Conservation (phyloP, 139 green algal genomes). For the Chlamydomonas sp. region DNA sequence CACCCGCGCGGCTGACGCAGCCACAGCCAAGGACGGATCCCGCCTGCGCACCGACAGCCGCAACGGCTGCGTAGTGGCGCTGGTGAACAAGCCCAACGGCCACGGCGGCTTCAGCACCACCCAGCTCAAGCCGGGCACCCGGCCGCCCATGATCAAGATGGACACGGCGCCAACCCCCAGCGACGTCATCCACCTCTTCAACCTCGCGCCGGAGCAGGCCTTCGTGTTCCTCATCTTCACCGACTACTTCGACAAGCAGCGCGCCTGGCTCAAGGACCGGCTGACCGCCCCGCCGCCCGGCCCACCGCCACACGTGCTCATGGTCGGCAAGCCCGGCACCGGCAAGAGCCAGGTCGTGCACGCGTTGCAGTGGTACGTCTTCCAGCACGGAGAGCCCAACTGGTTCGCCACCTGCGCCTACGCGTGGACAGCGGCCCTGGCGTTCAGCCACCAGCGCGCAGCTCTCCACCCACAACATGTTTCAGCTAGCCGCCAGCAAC, state of each 20-base stretch:
- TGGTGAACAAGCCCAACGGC: not conserved
- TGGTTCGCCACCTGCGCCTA: not conserved
- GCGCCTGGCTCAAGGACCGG: too few relatives aligned
- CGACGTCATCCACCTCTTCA: slow-evolving; percentile 10
- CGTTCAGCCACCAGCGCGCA: not conserved
- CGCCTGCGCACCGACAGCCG: too few relatives aligned
- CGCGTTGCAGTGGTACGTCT: slow-evolving; percentile 13
- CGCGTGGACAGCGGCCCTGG: not conserved
- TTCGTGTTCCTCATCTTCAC: not conserved
- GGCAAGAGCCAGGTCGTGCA: slow-evolving; percentile 21
- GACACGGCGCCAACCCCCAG: not conserved
- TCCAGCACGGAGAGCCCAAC: slow-evolving; percentile 1
- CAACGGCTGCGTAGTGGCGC: too few relatives aligned
- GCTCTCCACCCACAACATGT: not conserved
- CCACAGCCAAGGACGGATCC: too few relatives aligned
- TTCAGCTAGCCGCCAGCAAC: not conserved
- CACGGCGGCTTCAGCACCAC: not conserved
- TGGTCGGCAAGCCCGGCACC: slow-evolving; percentile 14
- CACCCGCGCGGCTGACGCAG: too few relatives aligned
- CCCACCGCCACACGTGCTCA: not conserved
- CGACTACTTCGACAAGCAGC: not conserved
- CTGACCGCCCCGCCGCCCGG: not conserved
- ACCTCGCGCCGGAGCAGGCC: not conserved
- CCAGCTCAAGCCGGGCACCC: not conserved
- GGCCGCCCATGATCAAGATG: not conserved